Evolutionary conservation across 176 grass and related monocot species (phyloP), one percentile per base, ranked within the genome.

Genomic region (Coix lacrymajobi): DNA sequence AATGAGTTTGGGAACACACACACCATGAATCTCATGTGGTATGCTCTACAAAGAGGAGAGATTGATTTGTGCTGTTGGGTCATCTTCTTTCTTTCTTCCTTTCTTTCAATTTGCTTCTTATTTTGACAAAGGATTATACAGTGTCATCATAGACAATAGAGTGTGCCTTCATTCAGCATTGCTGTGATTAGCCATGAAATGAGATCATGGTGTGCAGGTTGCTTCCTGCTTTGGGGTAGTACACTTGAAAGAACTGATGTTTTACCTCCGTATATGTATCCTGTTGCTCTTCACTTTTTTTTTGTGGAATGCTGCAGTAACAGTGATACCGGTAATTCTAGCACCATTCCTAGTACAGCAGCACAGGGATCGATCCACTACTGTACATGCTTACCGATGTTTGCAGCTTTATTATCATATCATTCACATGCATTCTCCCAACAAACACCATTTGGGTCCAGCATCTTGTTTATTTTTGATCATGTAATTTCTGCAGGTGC

Each of bases 91-190:
- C 4, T 22, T 5, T 19, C 5, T 26, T 88, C 45, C 45, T 54
- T 45, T 33, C 29, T 32, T 26, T 45, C 8, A 13, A 4, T 11
- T 44, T 45, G 43, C 74, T 57, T 12, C 15, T 65, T n/a, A 7
- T 36, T 71, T 33, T 68, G 73, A 79, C 67, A 75, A 62, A 83
- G 6, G 52, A 74, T 31, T 17, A 76, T 31, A 83, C 4, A 36
- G 44, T 39, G 69, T 41, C 10, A 43, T 72, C 60, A 24, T 62
- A 24, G n/a, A n/a, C n/a, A n/a, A n/a, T n/a, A n/a, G 52, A 58
- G 24, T 15, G 7, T 76, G 76, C 36, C 33, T 77, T 78, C 26
- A 36, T 75, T 60, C 45, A 43, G 64, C 39, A 46, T 30, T 77
- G 25, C 9, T 54, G 38, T 25, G n/a, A 44, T 34, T 36, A 70